Evolutionary conservation across 73 alveolate species (phyloP), one percentile per base, ranked within the genome.

Genomic region (Paramecium caudatum): DNA sequence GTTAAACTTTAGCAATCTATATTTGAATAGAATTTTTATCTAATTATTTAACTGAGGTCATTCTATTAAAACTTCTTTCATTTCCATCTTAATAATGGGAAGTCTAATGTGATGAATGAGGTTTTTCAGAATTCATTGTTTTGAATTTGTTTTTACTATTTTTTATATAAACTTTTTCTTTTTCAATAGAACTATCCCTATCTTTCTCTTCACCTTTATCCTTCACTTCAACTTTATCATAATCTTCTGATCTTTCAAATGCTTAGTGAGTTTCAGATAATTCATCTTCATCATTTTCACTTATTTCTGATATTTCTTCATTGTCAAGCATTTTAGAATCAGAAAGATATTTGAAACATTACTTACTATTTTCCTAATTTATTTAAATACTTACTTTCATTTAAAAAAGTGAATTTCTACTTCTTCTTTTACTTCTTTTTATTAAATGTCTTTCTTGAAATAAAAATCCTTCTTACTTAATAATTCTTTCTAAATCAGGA

Each of bases 401-500:
- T 30, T 36, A n/a, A 13, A 33, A 0, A 32, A 65, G 34, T 10
- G 32, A 65, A 65, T 65, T 65, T 65, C n/a, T 17, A 10, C 34
- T 32, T 5, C 34, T 33, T 10, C 15, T 16, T 65, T 65, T 33
- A 0, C 48, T 1, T 36, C 83, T 65, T 6, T 30, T 33, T 10
- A 25, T 32, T 32, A 17, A 36, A 15, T 65, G 19, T 4, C 83
- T 65, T 65, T 65, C 15, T 34, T 65, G 34, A 13, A 3, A 33
- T 65, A 30, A 23, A 74, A 74, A 74, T 3, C 30, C 32, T n/a
- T 43, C 62, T 19, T 23, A 41, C 46, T 74, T 74, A 17, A 74
- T 41, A 30, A 45, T 7, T 74, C 13, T 43, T 13, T 74, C 88
- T 41, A 74, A 12, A 43, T 74, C 88, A 16, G 88, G 88, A n/a